Evolutionary conservation across 192 early-diverging fungal species (phyloP).

Genomic region (Dissophora ornata): DNA sequence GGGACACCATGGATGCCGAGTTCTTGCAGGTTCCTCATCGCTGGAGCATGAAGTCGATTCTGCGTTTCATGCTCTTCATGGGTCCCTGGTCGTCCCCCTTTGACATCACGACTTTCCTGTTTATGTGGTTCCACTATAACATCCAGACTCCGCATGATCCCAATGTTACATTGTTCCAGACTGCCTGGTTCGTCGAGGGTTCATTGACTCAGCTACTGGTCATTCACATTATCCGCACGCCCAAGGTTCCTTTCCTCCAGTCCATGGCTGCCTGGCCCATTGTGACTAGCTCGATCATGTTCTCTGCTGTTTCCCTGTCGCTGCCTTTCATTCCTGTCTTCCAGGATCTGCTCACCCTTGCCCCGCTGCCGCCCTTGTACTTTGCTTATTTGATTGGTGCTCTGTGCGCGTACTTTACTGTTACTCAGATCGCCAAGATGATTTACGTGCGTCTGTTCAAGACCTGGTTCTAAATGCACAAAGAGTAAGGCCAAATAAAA

Average conservation of each 20-base stretch:
- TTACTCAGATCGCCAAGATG: slow-evolving; percentile 55
- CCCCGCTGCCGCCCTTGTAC: slow-evolving; percentile 34
- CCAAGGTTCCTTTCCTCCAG: slow-evolving; percentile 62
- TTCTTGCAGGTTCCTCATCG: slow-evolving; percentile 57
- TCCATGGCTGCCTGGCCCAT: slow-evolving; percentile 41
- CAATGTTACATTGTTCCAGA: slow-evolving; percentile 36
- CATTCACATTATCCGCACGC: slow-evolving; percentile 60
- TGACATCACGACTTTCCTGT: slow-evolving; percentile 57
- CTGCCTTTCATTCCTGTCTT: slow-evolving; percentile 51
- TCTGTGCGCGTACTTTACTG: slow-evolving; percentile 33
- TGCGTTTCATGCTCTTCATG: slow-evolving; percentile 61
- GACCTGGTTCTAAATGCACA: slow-evolving; percentile 54
- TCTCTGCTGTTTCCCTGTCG: slow-evolving; percentile 25
- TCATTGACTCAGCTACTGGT: slow-evolving; percentile 59
- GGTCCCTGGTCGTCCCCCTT: slow-evolving; percentile 62
- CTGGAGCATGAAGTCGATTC: slow-evolving; percentile 56
- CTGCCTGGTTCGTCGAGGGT: slow-evolving; percentile 61
- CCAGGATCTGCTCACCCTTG: slow-evolving; percentile 35
- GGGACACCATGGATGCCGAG: slow-evolving; percentile 61
- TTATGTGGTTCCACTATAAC: slow-evolving; percentile 57
- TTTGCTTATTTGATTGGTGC: slow-evolving; percentile 44
- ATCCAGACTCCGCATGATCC: slow-evolving; percentile 24
- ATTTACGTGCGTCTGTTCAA: slow-evolving; percentile 55
- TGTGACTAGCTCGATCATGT: slow-evolving; percentile 16
- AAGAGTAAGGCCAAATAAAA: no score